phyloP scores from a whole-genome alignment of 2,329 filamentous ascomycete species.

The Colletotrichum ledebouriae region DNA sequence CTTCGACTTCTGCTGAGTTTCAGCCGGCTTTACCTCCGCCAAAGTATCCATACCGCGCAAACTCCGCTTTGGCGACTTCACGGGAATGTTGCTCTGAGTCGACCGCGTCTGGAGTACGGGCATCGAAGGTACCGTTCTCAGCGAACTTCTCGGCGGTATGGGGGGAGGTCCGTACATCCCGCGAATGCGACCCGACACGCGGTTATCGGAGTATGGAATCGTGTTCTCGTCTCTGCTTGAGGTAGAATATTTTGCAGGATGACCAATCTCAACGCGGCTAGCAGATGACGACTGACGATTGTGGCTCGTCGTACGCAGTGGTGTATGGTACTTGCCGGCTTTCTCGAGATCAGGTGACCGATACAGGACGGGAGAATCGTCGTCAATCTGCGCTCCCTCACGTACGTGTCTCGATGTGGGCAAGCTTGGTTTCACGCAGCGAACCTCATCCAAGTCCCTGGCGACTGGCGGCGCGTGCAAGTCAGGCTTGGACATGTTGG shows the following conservation, averaged over 20 bases:
- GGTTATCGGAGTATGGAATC: constrained; percentile 19
- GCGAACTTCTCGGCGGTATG: constrained; percentile 35
- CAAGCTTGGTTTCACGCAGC: constrained; percentile 44
- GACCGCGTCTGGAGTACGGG: constrained; percentile 16
- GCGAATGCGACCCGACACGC: background rate
- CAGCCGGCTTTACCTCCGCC: background rate
- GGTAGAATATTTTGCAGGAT: background rate
- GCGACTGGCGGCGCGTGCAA: background rate
- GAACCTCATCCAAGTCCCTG: constrained; percentile 24
- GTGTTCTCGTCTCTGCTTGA: constrained; percentile 32
- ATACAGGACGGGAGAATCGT: constrained; percentile 46
- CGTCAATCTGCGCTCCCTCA: constrained; percentile 64
- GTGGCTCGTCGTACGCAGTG: constrained; percentile 21
- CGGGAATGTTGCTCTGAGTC: constrained; percentile 23
- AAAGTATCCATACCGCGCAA: constrained; percentile 14
- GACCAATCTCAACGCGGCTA: constrained; percentile 17
- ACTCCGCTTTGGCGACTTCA: constrained; percentile 18
- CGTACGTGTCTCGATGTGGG: constrained; percentile 58
- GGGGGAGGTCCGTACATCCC: constrained; percentile 20
- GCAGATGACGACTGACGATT: constrained; percentile 33
- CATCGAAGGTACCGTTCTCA: constrained; percentile 32
- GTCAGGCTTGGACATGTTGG: constrained; percentile 59
- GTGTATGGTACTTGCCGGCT: constrained; percentile 15
- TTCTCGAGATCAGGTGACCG: constrained; percentile 1
- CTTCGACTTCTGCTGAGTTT: background rate